Percentiles rank a stretch among this genome's conserved stretches.
Evolutionary conservation across 805 yeast genomes (phyloP).

Genomic region (Blastobotrys chiropterorum): DNA sequence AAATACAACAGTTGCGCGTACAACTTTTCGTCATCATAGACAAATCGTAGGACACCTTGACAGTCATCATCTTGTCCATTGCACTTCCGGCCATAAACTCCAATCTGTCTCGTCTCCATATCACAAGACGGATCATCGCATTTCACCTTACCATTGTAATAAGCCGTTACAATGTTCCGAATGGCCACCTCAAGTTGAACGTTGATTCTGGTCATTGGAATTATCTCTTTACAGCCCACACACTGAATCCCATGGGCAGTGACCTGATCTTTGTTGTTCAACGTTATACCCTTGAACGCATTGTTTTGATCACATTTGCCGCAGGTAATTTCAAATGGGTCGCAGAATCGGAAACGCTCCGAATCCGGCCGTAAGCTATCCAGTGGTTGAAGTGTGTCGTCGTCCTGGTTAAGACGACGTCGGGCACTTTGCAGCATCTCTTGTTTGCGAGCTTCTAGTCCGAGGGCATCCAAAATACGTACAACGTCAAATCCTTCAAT

Average conservation of each 20-base stretch:
- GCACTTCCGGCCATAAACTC: slow-evolving; percentile 86
- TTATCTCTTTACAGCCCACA: slow-evolving; percentile 45
- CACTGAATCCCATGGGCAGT: slow-evolving; percentile 67
- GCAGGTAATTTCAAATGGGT: slow-evolving; percentile 52
- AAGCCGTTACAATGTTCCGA: slow-evolving; percentile 61
- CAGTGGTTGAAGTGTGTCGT: slow-evolving; percentile 50
- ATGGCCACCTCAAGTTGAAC: slow-evolving; percentile 71
- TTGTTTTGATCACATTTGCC: slow-evolving; percentile 51
- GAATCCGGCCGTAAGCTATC: slow-evolving; percentile 76
- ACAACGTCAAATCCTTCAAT: slow-evolving; percentile 82
- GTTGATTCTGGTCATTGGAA: slow-evolving; percentile 52
- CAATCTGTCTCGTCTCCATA: slow-evolving; percentile 70
- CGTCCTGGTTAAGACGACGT: slow-evolving; percentile 13
- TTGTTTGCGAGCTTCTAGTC: slow-evolving; percentile 66
- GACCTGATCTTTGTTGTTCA: slow-evolving; percentile 38
- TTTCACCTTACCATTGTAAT: slow-evolving; percentile 78
- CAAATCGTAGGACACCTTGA: slow-evolving; percentile 75
- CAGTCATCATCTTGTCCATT: slow-evolving; percentile 55
- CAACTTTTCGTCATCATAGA: slow-evolving; percentile 69
- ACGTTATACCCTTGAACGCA: slow-evolving; percentile 62
- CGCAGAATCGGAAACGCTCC: slow-evolving; percentile 70
- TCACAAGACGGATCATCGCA: slow-evolving; percentile 88
- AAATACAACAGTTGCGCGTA: slow-evolving; percentile 83
- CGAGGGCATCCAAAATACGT: slow-evolving; percentile 69
- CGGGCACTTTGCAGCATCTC: slow-evolving; percentile 23